A percentile compares a stretch with the other conserved stretches of the same genome.
These are phyloP conservation scores for Ogataea saltuana DNA, from an alignment of 805 yeast species.

Conservation along the genomic window DNA sequence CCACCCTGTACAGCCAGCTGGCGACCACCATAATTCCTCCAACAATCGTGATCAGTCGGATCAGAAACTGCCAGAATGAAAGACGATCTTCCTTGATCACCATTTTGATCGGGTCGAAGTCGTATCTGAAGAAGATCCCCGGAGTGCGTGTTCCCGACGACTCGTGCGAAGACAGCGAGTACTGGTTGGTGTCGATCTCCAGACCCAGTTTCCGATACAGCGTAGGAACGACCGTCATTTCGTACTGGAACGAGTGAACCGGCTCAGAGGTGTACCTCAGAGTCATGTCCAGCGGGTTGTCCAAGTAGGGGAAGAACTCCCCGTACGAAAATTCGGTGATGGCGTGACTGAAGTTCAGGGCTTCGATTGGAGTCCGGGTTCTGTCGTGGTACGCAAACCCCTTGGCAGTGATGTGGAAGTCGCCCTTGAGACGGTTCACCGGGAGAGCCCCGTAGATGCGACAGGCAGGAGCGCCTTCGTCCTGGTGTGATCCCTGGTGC, in stretches of 20 bases:
- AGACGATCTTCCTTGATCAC: slow-evolving; percentile 69
- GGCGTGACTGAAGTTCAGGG: slow-evolving; percentile 78
- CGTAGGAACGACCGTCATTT: slow-evolving; percentile 82
- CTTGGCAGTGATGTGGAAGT: slow-evolving; percentile 77
- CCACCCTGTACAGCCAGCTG: slow-evolving; percentile 59
- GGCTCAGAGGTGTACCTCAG: slow-evolving; percentile 54
- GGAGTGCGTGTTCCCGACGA: slow-evolving; percentile 46
- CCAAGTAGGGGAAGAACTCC: slow-evolving; percentile 78
- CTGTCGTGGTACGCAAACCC: slow-evolving; percentile 64
- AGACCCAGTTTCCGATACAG: slow-evolving; percentile 69
- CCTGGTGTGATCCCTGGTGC: slow-evolving; percentile 40
- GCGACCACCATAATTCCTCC: slow-evolving; percentile 79
- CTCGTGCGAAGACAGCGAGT: slow-evolving; percentile 58
- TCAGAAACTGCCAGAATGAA: slow-evolving; percentile 73
- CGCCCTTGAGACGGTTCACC: slow-evolving; percentile 83
- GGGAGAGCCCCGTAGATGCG: slow-evolving; percentile 81
- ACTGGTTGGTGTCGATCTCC: slow-evolving; percentile 79
- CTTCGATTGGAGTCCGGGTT: slow-evolving; percentile 46
- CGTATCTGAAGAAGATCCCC: slow-evolving; percentile 81
- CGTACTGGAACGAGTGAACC: slow-evolving; percentile 60
- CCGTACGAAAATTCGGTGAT: slow-evolving; percentile 91
- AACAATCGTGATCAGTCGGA: slow-evolving; percentile 73
- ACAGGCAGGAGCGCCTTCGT: slow-evolving; percentile 74
- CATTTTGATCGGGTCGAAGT: slow-evolving; percentile 84
- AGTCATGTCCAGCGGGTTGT: slow-evolving; percentile 85